Evolutionary conservation across 2,329 filamentous ascomycete genomes (phyloP), one percentile per base, ranked within the genome.

Genomic region (Aureobasidium subglaciale): DNA sequence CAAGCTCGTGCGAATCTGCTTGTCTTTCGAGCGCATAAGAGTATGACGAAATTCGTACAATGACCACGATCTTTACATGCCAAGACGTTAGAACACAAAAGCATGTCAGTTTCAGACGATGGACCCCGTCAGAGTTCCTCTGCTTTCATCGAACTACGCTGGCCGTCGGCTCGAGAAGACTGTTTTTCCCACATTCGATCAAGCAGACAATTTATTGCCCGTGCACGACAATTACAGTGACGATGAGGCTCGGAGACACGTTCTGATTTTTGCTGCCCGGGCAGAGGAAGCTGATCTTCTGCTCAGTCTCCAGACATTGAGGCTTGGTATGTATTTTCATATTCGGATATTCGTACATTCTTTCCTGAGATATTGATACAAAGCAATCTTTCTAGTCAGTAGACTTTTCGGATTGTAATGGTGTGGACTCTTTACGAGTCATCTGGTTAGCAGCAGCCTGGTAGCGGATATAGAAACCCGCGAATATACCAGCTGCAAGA

Each of bases 401-500:
- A 29, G 29, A 10, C 10, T 40, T 18, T 6, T 48, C 42, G 6
- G 18, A 15, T 24, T 40, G 30, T 20, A 32, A 30, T 18, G 25
- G n/a, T 9, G 18, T 24, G 13, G 11, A 38, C 25, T 56, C 52
- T 35, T 35, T 49, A 22, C 48, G 34, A 22, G 42, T 55, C 59
- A 46, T 60, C 9, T 37, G 37, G 24, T 37, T 56, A 7, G 40
- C 41, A 34, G 45, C 34, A 43, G 52, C 38, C 38, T 53, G 22
- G 32, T 38, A 35, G 42, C 57, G 60, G 2, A 64, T 11, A n/a
- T 56, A 52, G 13, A 45, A 55, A 7, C 61, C 62, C 18, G 59
- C 60, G 11, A 53, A 50, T 24, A 64, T 41, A 13, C 66, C 66
- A 7, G 58, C 56, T 13, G 61, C 56, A 25, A 69, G 57, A 1